Evolutionary conservation across 768 basidiomycete species (phyloP), one percentile per base, ranked within the genome.

Genomic region (Collybia nuda): DNA sequence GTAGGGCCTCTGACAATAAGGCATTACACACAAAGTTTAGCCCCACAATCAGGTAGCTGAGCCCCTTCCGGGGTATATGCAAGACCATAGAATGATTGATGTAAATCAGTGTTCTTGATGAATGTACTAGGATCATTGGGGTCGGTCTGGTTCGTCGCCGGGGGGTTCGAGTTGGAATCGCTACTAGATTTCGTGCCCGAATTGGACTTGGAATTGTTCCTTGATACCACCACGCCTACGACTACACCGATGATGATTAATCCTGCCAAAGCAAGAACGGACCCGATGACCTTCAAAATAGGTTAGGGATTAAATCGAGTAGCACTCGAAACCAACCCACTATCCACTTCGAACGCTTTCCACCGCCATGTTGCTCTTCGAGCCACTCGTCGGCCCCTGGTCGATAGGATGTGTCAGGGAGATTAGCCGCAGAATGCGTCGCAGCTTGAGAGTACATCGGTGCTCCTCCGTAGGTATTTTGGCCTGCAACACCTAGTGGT

Each of bases 51-150:
- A 0, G 90, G 90, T 19, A 85, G 65, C 56, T 85, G 82, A n/a
- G 85, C 82, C 36, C 84, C 84, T 17, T 72, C 69, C 7, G 93
- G 93, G 1, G 91, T 93, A 66, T 96, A 96, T 0, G 93, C 93
- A 19, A 96, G 62, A 4, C 89, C 93, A 64, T 86, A 96, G 70
- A 97, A 90, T 0, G 82, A 77, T 56, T 88, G 81, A 54, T 85
- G 77, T 44, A 96, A 69, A 24, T 76, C 76, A 2, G 80, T 45
- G 65, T 95, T 80, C 69, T 85, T 88, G 17, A 68, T 66, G 67
- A 95, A 97, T 15, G 77, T 76, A 66, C 84, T 91, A 3, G 93
- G 91, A 66, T 95, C 89, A 57, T 76, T 81, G 7, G 73, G 72
- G 48, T 76, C 60, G 4, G 71, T 68, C 54, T 67, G 65, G 9